A percentile compares a stretch with the other conserved stretches of the same genome.
phyloP scores from a whole-genome alignment of 768 basidiomycete genomes.

The Botryobasidium botryosum region DNA sequence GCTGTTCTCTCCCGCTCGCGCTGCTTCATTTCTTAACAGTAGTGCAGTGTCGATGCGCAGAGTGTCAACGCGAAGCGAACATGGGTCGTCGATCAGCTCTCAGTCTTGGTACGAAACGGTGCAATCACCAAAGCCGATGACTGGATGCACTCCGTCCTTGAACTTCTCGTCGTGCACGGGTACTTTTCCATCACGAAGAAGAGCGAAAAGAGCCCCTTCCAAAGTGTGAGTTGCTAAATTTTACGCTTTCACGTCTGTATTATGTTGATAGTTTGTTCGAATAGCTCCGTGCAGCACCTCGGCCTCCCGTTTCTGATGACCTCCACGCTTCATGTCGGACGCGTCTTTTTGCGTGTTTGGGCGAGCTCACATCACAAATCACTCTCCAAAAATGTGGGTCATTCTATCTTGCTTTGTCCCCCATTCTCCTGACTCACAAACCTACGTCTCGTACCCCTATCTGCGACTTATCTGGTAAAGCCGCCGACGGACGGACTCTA shows the following conservation, averaged over 20 bases:
- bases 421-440: background rate
- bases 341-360: constrained; percentile 54
- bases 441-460: background rate
- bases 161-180: constrained; percentile 71
- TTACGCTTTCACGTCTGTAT: background rate
- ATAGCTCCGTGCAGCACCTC: constrained; percentile 46
- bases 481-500: constrained; percentile 31
- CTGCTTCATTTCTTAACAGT: background rate
- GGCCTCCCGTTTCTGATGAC: constrained; percentile 55
- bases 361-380: constrained; percentile 48
- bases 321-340: constrained; percentile 48
- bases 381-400: constrained; percentile 33
- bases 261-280: constrained; percentile 2
- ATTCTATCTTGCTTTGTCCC: background rate
- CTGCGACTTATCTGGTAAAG: background rate
- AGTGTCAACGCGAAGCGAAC: constrained; percentile 29
- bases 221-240: background rate
- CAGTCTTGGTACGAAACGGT: constrained; percentile 58
- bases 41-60: constrained; percentile 17
- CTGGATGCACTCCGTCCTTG: constrained; percentile 57
- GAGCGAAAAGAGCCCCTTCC: constrained; percentile 37
- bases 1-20: background rate
- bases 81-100: constrained; percentile 83
- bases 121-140: constrained; percentile 63
- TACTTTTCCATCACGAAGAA: constrained; percentile 63